A percentile compares a stretch with the other conserved stretches of the same genome.
Evolutionary conservation across 371 early-diverging fungal genomes (phyloP).

Genomic region (Mucor mucedo): DNA sequence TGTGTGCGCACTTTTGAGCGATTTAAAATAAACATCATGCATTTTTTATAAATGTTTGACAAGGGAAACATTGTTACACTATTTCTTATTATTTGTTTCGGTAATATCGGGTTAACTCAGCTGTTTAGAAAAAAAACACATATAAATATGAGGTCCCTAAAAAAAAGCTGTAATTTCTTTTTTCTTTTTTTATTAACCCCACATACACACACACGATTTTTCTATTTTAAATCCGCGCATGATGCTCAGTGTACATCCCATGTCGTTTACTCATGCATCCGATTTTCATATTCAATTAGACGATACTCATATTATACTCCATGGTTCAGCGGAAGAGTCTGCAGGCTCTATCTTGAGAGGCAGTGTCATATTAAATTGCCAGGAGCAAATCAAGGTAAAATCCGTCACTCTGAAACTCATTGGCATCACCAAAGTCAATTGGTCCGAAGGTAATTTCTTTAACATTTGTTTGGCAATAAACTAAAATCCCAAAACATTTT

Average conservation of each 20-base stretch:
- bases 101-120: no score
- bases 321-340: conserved; percentile 37
- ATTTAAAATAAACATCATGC: no score
- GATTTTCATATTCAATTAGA: conserved; percentile 39
- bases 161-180: background rate
- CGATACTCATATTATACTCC: conserved; percentile 32
- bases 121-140: no score
- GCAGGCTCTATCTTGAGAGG: conserved; percentile 39
- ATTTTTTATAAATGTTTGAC: no score
- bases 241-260: conserved; percentile 24
- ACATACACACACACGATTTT: background rate
- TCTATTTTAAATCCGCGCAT: background rate
- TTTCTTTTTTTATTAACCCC: background rate
- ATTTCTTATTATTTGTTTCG: no score
- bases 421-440: conserved; percentile 32
- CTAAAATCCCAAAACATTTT: no score
- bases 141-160: background rate
- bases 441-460: conserved; percentile 35
- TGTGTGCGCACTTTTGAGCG: no score
- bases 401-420: conserved; percentile 31
- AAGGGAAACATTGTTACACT: no score
- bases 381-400: conserved; percentile 36
- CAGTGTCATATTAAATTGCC: conserved; percentile 26
- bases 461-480: no score
- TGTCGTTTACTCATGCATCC: conserved; percentile 12